Conservation (phyloP, 768 basidiomycete species). For the Psilocybe subaeruginosa region DNA sequence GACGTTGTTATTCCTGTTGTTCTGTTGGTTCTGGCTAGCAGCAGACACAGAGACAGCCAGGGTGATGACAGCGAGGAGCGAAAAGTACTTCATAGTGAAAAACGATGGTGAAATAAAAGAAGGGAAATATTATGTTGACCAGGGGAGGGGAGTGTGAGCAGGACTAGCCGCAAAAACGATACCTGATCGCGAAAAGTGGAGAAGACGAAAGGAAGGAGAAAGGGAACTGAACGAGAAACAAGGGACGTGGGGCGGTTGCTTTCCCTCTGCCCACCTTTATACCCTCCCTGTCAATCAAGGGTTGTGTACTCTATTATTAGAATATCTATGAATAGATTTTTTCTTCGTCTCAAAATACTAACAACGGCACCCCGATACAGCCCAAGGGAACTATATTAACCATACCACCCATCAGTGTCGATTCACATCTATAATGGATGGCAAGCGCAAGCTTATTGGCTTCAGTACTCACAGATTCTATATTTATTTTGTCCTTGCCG, state of each 20-base stretch:
- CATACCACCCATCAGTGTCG: neutral
- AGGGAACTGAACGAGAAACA: conserved; percentile 20
- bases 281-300: conserved; percentile 1
- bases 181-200: conserved; percentile 30
- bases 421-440: neutral
- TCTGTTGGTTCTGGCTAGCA: conserved; percentile 19
- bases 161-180: conserved; percentile 34
- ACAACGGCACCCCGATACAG: neutral
- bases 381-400: neutral
- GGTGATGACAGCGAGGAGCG: conserved; percentile 30
- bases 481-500: conserved; percentile 5
- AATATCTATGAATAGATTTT: conserved; percentile 12
- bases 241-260: conserved; percentile 18
- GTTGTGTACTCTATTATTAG: conserved; percentile 15
- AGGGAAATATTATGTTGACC: conserved; percentile 23
- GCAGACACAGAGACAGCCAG: conserved; percentile 32
- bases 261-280: conserved; percentile 1
- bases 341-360: neutral
- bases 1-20: conserved; percentile 19
- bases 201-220: conserved; percentile 19
- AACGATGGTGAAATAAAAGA: conserved; percentile 19
- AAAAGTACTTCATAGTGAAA: conserved; percentile 33
- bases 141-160: conserved; percentile 18
- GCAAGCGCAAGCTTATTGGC: too few relatives aligned
- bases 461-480: neutral